phyloP scores from a whole-genome alignment of 768 basidiomycete genomes.

The Pleurotus pulmonarius region DNA sequence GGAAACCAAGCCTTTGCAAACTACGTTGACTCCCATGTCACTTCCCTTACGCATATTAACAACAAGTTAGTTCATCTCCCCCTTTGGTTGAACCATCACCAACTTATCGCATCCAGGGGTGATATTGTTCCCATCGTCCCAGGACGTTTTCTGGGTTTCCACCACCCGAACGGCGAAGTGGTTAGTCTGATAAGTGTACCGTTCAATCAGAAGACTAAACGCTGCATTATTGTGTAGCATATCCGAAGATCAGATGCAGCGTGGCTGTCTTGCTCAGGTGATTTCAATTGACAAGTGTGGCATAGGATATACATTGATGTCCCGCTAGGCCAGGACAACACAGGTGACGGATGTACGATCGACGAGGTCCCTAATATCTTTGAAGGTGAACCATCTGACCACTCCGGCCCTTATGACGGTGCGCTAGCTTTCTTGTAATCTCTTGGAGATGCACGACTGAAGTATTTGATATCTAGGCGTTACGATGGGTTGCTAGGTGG shows the following conservation, averaged over 20 bases:
- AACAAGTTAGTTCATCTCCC: constrained; percentile 35
- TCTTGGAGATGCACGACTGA: not conserved
- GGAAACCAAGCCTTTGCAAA: constrained; percentile 63
- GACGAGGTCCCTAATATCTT: constrained; percentile 43
- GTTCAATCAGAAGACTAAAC: too few relatives aligned
- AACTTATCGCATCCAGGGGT: constrained; percentile 20
- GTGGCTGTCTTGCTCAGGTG: constrained; percentile 58
- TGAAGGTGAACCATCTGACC: constrained; percentile 31
- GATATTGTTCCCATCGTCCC: constrained; percentile 39
- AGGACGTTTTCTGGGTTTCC: constrained; percentile 37
- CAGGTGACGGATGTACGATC: constrained; percentile 37
- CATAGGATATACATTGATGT: not conserved
- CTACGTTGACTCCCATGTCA: constrained; percentile 49
- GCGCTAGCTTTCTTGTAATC: not conserved
- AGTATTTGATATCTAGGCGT: not conserved
- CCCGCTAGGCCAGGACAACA: constrained; percentile 53
- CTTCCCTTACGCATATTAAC: constrained; percentile 52
- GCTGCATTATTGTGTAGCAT: constrained; percentile 20
- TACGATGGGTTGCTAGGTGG: constrained; percentile 7
- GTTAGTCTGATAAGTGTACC: not conserved
- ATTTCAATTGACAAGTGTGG: not conserved
- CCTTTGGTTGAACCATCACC: not conserved
- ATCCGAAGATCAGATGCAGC: constrained; percentile 37
- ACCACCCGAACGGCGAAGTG: constrained; percentile 44
- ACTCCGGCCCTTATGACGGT: constrained; percentile 28